Base-by-base conservation (phyloP, 129 eudicot species). In the Centaurea solstitialis region DNA sequence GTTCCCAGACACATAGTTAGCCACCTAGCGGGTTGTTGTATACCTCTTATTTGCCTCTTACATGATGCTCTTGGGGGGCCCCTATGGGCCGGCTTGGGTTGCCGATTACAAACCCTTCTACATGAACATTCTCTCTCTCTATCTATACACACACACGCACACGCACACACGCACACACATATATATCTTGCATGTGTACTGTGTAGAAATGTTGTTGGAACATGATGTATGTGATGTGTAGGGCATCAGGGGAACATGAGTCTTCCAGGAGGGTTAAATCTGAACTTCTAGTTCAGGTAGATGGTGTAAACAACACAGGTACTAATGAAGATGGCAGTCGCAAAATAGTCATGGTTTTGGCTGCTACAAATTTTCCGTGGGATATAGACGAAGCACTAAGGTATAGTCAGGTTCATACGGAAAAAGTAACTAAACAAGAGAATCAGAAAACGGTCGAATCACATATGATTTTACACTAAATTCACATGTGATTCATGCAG, bases 351-450 rank as follows among this genome's bases (percentile, higher is more conserved):
- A 95, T 95, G 99, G 99, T 93, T 84, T 83, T 95, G 84, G 99
- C 99, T 7, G 99, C 99, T 79, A 95, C 99, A 22, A 95, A 95
- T 84, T 95, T 95, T 77, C 99, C 99, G 1, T 95, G 99, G 99
- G 99, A 95, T 81, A 95, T 95, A 66, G 99, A 95, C 74, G 99
- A 95, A 82, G 99, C 99, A 74, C 81, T 95, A 79, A 95, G 99
- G 98, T 95, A n/a, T 45, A 30, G 35, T 30, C 35, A 53, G 21
- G 30, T 68, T 40, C 45, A 6, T 78, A 64, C 13, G 35, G 11
- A 66, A 13, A 30, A 1, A 30, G 3, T 30, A 30, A 30, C 35
- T 30, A 1, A 30, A 30, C 3, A 30, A 3, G 35, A 1, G 35
- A 1, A 1, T 30, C 35, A 30, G 35, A 30, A 30, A 30, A 30